Evolutionary conservation across 2,329 filamentous ascomycete species (phyloP), one percentile per base, ranked within the genome.

Genomic region (Fusarium sp.): DNA sequence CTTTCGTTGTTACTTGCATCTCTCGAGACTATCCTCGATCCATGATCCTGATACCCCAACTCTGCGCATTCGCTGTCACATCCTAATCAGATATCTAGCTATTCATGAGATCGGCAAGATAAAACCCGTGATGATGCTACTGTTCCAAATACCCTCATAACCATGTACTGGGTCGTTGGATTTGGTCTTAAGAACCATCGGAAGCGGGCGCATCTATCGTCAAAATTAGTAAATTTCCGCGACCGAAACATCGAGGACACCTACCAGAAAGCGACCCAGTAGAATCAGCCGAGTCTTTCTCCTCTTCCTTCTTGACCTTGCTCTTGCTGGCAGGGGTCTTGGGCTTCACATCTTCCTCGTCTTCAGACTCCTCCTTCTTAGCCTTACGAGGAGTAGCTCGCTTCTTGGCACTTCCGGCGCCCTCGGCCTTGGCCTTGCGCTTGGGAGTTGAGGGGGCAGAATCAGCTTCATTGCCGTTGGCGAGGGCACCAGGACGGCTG

Each of bases 361-460:
- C 75, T 8, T 74, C 64, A n/a, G 70, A 73, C 56, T 78, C 76
- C 56, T 78, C 76, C 54, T 79, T 77, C 66, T 78, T 78, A 26
- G 70, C 73, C 57, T 76, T 76, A 28, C 57, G 56, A 28, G 74
- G 80, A 38, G 70, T 47, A 15, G 67, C 51, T 73, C 77, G 78
- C 73, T 82, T 82, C 61, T 72, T 77, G 47, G 76, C 69, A 38
- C 77, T 73, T 9, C 70, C 58, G 14, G 75, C 56, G 9, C 68
- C 66, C 47, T 77, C 68, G 4, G 54, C 68, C n/a, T 77, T 66
- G 22, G 75, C 63, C 74, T 80, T 81, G 67, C 79, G 78, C 75
- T 83, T 82, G 0, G 80, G 78, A 15, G 78, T 77, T 55, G 52
- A 22, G 24, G 77, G 69, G 45, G 39, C 34, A 38, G 55, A 52